Percentiles rank a stretch among this genome's conserved stretches.
Conservation (phyloP, 345 rosid genomes). For the Gossypium anomalum region DNA sequence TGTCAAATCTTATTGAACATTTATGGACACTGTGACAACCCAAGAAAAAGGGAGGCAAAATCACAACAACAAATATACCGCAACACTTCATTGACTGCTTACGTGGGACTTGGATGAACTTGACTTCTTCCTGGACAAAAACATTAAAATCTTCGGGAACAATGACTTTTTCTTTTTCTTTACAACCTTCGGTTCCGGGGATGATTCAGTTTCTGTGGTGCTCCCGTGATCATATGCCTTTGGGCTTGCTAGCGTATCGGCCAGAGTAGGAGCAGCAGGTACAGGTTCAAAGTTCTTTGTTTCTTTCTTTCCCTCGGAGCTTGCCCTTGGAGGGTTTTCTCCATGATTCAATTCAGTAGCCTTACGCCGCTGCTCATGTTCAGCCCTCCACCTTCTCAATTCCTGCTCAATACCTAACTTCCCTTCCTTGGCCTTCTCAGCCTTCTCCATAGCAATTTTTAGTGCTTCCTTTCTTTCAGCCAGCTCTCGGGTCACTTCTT, state of each 20-base stretch:
- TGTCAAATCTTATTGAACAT: too few species aligned
- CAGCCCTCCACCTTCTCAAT: conserved; percentile 1
- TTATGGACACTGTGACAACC: conserved; percentile 1
- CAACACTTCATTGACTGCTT: neutral
- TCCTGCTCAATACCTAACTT: neutral
- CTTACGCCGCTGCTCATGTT: conserved; percentile 6
- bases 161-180: neutral
- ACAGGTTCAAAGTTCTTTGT: neutral
- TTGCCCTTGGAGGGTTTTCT: neutral
- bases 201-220: neutral
- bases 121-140: conserved; percentile 3
- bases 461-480: neutral
- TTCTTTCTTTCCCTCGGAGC: neutral
- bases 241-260: neutral
- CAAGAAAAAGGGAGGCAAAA: neutral
- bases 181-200: neutral
- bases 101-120: neutral
- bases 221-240: neutral
- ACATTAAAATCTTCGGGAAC: neutral
- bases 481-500: conserved; percentile 1
- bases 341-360: neutral
- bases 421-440: conserved; percentile 5
- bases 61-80: too few species aligned
- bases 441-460: neutral
- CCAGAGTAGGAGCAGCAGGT: neutral